Percentiles rank a stretch among this genome's conserved stretches.
Conservation (phyloP, 192 early-diverging fungal species). For the Dissophora globulifera region DNA sequence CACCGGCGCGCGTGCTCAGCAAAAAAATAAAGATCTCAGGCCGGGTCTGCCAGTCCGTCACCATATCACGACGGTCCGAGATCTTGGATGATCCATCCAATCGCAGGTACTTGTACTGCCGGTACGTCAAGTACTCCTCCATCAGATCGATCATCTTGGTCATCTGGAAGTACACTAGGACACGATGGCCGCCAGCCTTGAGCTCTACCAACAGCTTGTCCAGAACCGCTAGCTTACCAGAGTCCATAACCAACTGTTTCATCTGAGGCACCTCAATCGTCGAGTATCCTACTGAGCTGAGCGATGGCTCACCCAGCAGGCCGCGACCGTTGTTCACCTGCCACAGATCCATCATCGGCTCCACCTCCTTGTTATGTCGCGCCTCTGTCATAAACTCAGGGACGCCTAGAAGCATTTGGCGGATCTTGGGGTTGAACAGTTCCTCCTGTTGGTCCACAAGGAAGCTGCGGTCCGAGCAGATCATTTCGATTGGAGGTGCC, state of each 20-base stretch:
- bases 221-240: slow-evolving; percentile 79
- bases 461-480: slow-evolving; percentile 73
- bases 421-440: slow-evolving; percentile 56
- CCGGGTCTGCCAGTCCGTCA: slow-evolving; percentile 91
- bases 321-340: slow-evolving; percentile 45
- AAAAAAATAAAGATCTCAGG: slow-evolving; percentile 88
- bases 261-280: slow-evolving; percentile 57
- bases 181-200: slow-evolving; percentile 82
- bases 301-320: slow-evolving; percentile 55
- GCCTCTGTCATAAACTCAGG: slow-evolving; percentile 36
- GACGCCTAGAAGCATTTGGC: slow-evolving; percentile 55
- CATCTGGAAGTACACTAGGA: slow-evolving; percentile 91
- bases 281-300: slow-evolving; percentile 39
- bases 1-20: slow-evolving; percentile 87
- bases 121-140: slow-evolving; percentile 87
- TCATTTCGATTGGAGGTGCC: slow-evolving; percentile 69
- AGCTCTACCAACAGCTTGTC: slow-evolving; percentile 77
- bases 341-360: slow-evolving; percentile 42
- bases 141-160: slow-evolving; percentile 89
- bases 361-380: slow-evolving; percentile 2
- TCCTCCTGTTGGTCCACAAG: slow-evolving; percentile 60
- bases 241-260: slow-evolving; percentile 81
- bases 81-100: slow-evolving; percentile 91
- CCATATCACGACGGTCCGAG: slow-evolving; percentile 88
- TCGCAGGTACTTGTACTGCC: slow-evolving; percentile 88